Base-by-base conservation (phyloP, 768 basidiomycete species). In the Suillus clintonianus region DNA sequence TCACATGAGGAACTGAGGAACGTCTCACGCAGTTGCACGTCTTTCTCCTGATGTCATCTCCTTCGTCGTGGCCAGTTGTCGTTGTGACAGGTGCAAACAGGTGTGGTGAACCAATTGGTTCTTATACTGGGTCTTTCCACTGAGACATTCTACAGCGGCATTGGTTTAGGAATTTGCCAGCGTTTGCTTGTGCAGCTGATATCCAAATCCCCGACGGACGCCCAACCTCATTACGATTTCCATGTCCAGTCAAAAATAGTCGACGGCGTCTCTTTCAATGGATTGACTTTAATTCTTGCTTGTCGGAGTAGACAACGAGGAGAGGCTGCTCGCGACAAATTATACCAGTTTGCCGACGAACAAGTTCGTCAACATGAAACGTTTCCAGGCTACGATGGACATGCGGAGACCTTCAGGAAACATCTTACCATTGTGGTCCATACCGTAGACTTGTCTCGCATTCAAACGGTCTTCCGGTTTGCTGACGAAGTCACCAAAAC, bases 131-230 rank as follows among this genome's bases (percentile, higher is more conserved):
- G 17, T 19, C 27, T 30, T 10, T 60, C 43, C 8, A 54, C 45
- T 36, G 62, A 62, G 54, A 17, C 4, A 36, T 43, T 55, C 62
- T 66, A 3, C 72, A 95, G 93, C 43, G 94, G 94, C 62, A 82
- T 95, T 19, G 94, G 94, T 17, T 91, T 89, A 72, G 92, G 91
- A 14, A 89, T 91, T 50, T 94, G 92, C 77, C 86, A 89, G 65
- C 88, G 94, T 54, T 82, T 95, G 8, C 81, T 95, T 51, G 75
- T 81, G 67, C 89, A 93, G 68, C 78, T 94, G 19, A 85, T 85
- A n/a, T 78, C 80, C 47, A 70, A 72, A 15, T 71, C 71, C 62
- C 84, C 85, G 6, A 76, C 81, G 14, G 88, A 91, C 67, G 81
- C 84, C 1, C 70, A 74, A 24, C 85, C 86, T 2, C 79, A 82